phyloP scores from a whole-genome alignment of 768 basidiomycete species.

The Mycena epipterygia region DNA sequence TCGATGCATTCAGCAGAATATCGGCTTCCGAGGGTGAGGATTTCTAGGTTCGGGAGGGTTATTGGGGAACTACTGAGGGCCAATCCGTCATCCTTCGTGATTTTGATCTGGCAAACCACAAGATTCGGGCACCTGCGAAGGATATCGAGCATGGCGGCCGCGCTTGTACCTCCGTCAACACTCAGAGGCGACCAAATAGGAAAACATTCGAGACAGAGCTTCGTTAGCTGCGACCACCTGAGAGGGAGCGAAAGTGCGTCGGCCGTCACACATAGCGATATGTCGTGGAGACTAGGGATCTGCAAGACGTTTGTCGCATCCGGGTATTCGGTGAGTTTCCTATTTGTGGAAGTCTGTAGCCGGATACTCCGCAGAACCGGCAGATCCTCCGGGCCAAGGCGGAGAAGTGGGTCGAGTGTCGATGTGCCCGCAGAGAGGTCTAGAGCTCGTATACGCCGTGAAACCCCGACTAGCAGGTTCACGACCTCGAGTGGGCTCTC shows the following conservation, averaged over 20 bases:
- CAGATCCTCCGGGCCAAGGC: background rate
- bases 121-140: slow-evolving; percentile 10
- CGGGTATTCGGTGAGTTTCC: background rate
- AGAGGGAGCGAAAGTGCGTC: background rate
- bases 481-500: background rate
- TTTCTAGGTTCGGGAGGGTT: background rate
- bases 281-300: background rate
- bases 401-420: background rate
- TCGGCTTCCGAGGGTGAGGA: background rate
- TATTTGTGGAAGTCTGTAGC: background rate
- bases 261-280: background rate
- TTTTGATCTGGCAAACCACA: background rate
- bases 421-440: background rate
- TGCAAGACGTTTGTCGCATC: background rate
- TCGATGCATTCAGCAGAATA: too few relatives aligned
- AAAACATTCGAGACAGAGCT: background rate
- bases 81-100: background rate
- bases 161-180: background rate
- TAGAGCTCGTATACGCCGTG: background rate
- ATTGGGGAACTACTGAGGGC: background rate
- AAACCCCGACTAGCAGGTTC: background rate
- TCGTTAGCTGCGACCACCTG: slow-evolving; percentile 10
- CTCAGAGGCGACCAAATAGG: background rate
- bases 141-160: background rate
- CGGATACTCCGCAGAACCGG: background rate